These are phyloP conservation scores for Fagus crenata DNA, from an alignment of 306 rosid genomes.

Conservation along the genomic window DNA sequence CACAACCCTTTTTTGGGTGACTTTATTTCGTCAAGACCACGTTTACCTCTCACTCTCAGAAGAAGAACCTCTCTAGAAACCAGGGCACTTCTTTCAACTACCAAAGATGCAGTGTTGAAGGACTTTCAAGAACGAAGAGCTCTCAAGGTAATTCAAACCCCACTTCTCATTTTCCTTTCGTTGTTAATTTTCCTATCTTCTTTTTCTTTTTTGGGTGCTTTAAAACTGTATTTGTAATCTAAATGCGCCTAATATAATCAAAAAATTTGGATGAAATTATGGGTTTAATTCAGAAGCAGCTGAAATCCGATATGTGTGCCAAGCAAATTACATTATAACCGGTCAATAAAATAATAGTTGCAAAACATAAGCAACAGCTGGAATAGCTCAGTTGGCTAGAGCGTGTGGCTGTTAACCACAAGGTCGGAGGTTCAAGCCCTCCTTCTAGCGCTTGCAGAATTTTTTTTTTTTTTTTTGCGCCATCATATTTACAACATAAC, in stretches of 20 bases:
- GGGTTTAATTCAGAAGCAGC: not conserved
- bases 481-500: not conserved
- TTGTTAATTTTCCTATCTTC: not conserved
- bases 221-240: too few species aligned
- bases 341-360: not conserved
- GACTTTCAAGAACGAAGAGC: slow-evolving; percentile 67
- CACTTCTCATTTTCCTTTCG: not conserved
- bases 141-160: slow-evolving; percentile 61
- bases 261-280: not conserved
- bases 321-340: not conserved
- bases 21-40: slow-evolving; percentile 35
- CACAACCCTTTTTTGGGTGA: slow-evolving; percentile 44
- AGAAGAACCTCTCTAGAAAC: slow-evolving; percentile 48
- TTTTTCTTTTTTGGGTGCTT: too few species aligned
- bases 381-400: not conserved
- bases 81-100: slow-evolving; percentile 55
- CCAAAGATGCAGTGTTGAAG: slow-evolving; percentile 61
- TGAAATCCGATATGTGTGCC: not conserved
- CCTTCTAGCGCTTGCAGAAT: not conserved
- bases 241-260: too few species aligned
- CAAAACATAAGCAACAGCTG: not conserved
- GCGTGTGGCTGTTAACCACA: not conserved
- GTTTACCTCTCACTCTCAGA: slow-evolving; percentile 32
- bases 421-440: not conserved
- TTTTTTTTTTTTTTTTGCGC: not conserved